A percentile compares a stretch with the other conserved stretches of the same genome.
Evolutionary conservation across 1,284 basidiomycete species (phyloP).

Genomic region (Trichosporon sp.): DNA sequence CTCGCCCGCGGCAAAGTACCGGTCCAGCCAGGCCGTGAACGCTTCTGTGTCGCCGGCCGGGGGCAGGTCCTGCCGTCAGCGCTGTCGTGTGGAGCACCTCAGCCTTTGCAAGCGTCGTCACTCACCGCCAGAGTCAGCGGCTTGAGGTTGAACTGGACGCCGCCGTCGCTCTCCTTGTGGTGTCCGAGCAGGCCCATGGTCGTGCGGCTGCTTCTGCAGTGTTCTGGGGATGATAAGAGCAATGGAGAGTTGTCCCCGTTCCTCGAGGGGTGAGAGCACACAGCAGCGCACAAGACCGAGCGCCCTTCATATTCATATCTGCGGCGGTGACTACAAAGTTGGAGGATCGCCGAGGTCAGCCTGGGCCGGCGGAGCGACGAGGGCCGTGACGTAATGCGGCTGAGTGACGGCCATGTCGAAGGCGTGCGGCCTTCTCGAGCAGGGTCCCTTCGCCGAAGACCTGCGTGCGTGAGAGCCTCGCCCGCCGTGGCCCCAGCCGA

Average conservation of each 20-base stretch:
- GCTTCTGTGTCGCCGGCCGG: slow-evolving; percentile 19
- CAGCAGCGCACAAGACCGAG: background rate
- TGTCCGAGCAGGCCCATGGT: slow-evolving; percentile 2
- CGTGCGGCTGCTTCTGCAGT: background rate
- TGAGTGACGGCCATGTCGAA: background rate
- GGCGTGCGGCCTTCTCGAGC: background rate
- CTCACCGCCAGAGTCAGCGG: slow-evolving; percentile 14
- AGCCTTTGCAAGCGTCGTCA: background rate
- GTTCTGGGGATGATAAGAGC: background rate
- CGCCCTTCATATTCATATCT: background rate
- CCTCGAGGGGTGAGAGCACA: background rate
- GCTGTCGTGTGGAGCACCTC: background rate
- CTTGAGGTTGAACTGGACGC: slow-evolving; percentile 20
- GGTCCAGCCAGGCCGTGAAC: slow-evolving; percentile 34
- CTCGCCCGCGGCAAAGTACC: slow-evolving; percentile 28
- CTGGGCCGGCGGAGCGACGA: background rate
- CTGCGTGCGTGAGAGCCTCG: background rate
- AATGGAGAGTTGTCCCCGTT: background rate
- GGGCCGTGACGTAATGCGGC: slow-evolving; percentile 2
- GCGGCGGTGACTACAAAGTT: background rate
- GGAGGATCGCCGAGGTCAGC: background rate
- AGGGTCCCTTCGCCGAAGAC: background rate
- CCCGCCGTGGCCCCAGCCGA: background rate
- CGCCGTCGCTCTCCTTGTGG: background rate
- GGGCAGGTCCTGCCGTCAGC: slow-evolving; percentile 32